Base-by-base conservation (phyloP, 2,329 filamentous ascomycete genomes). In the Calonectria hongkongensis region DNA sequence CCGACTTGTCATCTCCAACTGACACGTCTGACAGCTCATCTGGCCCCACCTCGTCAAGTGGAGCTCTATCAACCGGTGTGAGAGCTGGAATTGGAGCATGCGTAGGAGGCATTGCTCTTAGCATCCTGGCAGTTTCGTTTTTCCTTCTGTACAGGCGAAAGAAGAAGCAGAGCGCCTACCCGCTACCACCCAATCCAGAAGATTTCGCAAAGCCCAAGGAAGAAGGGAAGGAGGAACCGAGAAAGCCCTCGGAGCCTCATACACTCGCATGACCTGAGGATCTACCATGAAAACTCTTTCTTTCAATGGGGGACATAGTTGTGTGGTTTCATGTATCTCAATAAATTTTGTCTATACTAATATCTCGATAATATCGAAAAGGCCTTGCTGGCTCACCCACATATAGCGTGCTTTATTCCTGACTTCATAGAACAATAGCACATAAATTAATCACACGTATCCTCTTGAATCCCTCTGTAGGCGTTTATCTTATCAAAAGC, bases 1-100 rank as follows among this genome's bases (percentile, higher is more conserved):
- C 72, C 12, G 81, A 82, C 54, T n/a, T 81, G 2, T 58, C 75
- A 7, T 39, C 72, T 10, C 15, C 50, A 8, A 60, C 33, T 2
- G 16, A 12, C 4, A 39, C n/a, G 10, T 12, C 10, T 15, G 25
- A 8, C 25, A 21, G 12, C 33, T 36, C 21, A 2, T 6, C 21
- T 4, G n/a, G 27, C 25, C 25, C 4, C 1, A 13, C 13, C 7
- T 15, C 13, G 18, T 15, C 33, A 18, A 36, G 54, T 15, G 33
- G n/a, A 41, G 54, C 33, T 4, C n/a, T 60, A 18, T 60, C 54
- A 12, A 43, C 54, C 1, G 54, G 54, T 10, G 30, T 60, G 7
- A 16, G 54, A 18, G 54, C 54, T 2, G 54, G 54, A 41, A 60
- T 60, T 2, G 54, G 54, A 1, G 54, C 54, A 4, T 39, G 33